A percentile compares a stretch with the other conserved stretches of the same genome.
Evolutionary conservation across 306 rosid genomes (phyloP).

Genomic region (Quercus mongolica): DNA sequence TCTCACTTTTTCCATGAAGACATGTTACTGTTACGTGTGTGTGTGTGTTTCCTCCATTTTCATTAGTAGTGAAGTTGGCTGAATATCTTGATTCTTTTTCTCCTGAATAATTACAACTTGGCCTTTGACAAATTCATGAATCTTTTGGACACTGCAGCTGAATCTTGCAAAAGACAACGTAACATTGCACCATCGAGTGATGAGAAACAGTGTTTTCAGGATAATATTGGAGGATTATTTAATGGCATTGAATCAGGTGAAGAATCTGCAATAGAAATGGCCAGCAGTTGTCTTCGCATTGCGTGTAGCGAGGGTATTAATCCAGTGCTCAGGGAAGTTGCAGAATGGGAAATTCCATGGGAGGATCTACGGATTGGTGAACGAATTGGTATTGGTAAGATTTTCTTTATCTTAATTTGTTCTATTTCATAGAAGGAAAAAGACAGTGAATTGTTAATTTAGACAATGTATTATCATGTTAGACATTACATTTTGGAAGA

Average conservation of each 20-base stretch:
- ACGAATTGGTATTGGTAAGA: constrained; percentile 99
- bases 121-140: not conserved
- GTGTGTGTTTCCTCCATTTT: not conserved
- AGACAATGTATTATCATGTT: not conserved
- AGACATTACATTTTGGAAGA: not conserved
- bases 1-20: not conserved
- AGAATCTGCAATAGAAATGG: constrained; percentile 39
- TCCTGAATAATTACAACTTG: not conserved
- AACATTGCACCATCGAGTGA: constrained; percentile 27
- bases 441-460: not conserved
- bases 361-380: constrained; percentile 95
- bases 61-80: not conserved
- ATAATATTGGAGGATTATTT: constrained; percentile 27
- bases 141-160: constrained; percentile 3
- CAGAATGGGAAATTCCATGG: constrained; percentile 95
- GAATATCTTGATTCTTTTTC: not conserved
- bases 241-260: constrained; percentile 29
- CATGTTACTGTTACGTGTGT: not conserved
- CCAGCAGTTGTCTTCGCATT: constrained; percentile 24
- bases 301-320: constrained; percentile 39
- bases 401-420: not conserved
- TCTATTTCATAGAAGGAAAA: not conserved
- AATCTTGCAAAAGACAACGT: constrained; percentile 25
- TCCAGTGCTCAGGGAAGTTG: constrained; percentile 62
- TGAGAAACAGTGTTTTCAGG: constrained; percentile 34